Evolutionary conservation across 805 yeast genomes (phyloP).

Genomic region (Metschnikowia baotianmanensis): DNA sequence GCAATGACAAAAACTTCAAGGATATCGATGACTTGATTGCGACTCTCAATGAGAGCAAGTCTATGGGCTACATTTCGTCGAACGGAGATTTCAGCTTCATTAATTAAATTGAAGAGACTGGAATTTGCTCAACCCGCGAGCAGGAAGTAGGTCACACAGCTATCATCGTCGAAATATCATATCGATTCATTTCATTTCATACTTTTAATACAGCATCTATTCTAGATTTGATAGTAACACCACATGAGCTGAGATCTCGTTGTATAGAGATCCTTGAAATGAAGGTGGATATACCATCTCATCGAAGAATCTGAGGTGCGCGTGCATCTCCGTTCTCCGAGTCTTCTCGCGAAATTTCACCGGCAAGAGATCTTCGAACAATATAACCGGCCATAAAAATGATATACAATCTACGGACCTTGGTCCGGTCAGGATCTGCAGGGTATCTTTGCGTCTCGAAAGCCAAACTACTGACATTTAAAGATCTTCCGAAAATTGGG

Average conservation of each 20-base stretch:
- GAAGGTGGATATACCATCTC: too few relatives aligned
- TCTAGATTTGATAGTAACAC: too few relatives aligned
- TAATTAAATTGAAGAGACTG: neutral
- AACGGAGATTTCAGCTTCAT: slow-evolving; percentile 37
- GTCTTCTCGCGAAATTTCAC: slow-evolving; percentile 4
- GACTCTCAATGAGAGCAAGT: slow-evolving; percentile 42
- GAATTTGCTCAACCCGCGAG: too few relatives aligned
- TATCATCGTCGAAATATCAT: too few relatives aligned
- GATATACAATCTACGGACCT: slow-evolving; percentile 4
- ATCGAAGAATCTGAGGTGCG: too few relatives aligned
- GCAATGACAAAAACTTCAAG: slow-evolving; percentile 63
- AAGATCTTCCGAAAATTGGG: slow-evolving; percentile 29
- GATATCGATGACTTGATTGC: slow-evolving; percentile 74
- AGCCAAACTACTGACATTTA: slow-evolving; percentile 18
- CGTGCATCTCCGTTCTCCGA: too few relatives aligned
- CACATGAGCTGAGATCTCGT: too few relatives aligned
- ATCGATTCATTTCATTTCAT: too few relatives aligned
- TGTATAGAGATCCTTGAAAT: too few relatives aligned
- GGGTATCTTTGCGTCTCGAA: neutral
- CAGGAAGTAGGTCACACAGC: too few relatives aligned
- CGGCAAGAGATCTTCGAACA: neutral
- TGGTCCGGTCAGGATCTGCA: neutral
- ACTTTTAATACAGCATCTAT: too few relatives aligned
- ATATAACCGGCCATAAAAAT: neutral
- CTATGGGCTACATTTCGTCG: slow-evolving; percentile 41